A percentile compares a stretch with the other conserved stretches of the same genome.
phyloP scores from a whole-genome alignment of 768 basidiomycete genomes.

The Auricularia cornea region DNA sequence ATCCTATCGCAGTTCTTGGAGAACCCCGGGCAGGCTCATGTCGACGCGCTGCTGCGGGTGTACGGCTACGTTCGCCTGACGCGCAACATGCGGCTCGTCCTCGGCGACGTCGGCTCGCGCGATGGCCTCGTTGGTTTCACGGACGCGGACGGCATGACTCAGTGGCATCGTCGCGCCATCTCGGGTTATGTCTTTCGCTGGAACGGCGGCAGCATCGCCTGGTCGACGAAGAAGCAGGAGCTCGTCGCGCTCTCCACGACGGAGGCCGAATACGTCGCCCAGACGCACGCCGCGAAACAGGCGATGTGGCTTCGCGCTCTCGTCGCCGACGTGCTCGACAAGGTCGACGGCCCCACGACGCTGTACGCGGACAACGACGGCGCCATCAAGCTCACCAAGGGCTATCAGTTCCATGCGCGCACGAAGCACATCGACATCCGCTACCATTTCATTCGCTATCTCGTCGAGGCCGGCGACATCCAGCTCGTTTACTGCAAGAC shows the following conservation, averaged over 20 bases:
- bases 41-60: not conserved
- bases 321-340: not conserved
- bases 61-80: not conserved
- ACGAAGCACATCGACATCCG: not conserved
- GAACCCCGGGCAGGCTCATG: not conserved
- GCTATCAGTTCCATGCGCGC: conserved; percentile 5
- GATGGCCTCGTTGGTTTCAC: conserved; percentile 6
- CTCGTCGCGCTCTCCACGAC: conserved; percentile 28
- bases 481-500: conserved; percentile 24
- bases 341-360: conserved; percentile 4
- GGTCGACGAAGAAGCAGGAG: conserved; percentile 24
- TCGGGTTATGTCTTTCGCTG: conserved; percentile 30
- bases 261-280: conserved; percentile 33
- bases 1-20: not conserved
- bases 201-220: conserved; percentile 23
- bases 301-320: conserved; percentile 13
- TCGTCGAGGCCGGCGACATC: conserved; percentile 13
- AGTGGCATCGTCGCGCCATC: conserved; percentile 20
- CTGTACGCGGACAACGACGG: conserved; percentile 17
- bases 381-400: conserved; percentile 11
- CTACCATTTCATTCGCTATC: conserved; percentile 18
- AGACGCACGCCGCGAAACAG: conserved; percentile 19
- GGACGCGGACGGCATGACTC: conserved; percentile 16
- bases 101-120: not conserved
- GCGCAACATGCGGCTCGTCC: not conserved